phyloP scores from a whole-genome alignment of 306 rosid genomes.

The Spatholobus suberectus region DNA sequence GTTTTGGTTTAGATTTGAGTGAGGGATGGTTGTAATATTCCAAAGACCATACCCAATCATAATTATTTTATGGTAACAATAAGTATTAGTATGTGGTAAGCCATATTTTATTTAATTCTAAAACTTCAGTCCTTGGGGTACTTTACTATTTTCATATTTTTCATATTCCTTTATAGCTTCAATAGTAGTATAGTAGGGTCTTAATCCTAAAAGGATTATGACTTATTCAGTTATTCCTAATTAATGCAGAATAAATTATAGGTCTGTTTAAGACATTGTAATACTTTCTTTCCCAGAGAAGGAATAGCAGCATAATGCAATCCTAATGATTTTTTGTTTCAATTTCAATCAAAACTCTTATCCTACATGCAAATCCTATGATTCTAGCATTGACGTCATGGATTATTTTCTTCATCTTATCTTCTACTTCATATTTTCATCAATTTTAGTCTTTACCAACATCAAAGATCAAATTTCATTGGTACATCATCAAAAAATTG shows the following conservation, averaged over 20 bases:
- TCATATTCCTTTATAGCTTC: background rate
- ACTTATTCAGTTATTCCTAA: background rate
- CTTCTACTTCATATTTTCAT: background rate
- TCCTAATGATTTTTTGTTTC: background rate
- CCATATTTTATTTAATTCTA: background rate
- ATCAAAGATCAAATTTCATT: background rate
- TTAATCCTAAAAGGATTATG: background rate
- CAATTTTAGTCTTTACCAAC: background rate
- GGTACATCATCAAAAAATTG: background rate
- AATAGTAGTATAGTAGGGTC: background rate
- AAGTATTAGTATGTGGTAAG: background rate
- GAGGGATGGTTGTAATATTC: background rate
- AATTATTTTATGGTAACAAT: background rate
- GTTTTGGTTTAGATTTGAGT: background rate
- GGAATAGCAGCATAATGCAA: background rate
- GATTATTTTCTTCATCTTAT: background rate
- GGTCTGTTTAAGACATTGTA: background rate
- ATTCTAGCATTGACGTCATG: background rate
- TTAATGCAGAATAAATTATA: background rate
- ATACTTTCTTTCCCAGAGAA: background rate
- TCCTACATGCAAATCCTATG: background rate
- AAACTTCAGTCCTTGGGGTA: background rate
- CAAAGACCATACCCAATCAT: background rate
- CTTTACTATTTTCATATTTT: background rate
- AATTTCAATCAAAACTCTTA: conserved; percentile 9